Evolutionary conservation across 176 grass and related monocot genomes (phyloP).

Genomic region (Luzula sylvatica): DNA sequence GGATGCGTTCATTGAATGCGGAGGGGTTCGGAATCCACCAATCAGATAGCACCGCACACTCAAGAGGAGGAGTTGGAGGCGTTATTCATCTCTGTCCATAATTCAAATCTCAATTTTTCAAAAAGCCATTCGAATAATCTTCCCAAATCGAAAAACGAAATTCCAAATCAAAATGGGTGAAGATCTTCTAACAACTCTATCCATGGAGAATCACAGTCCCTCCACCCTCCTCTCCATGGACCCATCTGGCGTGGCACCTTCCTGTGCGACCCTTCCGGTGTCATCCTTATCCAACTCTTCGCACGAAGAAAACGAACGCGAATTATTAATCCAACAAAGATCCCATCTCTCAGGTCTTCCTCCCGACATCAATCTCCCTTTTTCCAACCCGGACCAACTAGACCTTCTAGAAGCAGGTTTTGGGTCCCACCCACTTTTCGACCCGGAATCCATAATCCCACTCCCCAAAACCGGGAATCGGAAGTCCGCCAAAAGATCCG

Average conservation of each 20-base stretch:
- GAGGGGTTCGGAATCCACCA: constrained; percentile 78
- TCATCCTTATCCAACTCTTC: constrained; percentile 53
- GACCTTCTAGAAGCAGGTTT: constrained; percentile 72
- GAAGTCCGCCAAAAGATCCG: constrained; percentile 78
- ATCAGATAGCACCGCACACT: constrained; percentile 56
- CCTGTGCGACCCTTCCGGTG: constrained; percentile 20
- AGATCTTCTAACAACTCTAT: constrained; percentile 83
- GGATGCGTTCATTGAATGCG: constrained; percentile 97
- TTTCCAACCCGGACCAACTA: constrained; percentile 46
- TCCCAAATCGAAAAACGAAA: constrained; percentile 5
- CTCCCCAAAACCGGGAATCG: constrained; percentile 43
- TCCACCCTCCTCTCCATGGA: constrained; percentile 99
- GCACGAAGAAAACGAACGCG: constrained; percentile 21
- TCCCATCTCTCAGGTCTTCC: constrained; percentile 49
- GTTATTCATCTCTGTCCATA: no score
- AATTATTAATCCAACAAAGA: constrained; percentile 29
- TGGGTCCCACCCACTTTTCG: constrained; percentile 42
- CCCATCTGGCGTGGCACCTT: constrained; percentile 42
- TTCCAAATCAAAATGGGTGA: constrained; percentile 46
- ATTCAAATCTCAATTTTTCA: background rate
- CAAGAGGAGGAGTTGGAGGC: constrained; percentile 30
- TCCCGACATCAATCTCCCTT: constrained; percentile 96
- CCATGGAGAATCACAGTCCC: constrained; percentile 92
- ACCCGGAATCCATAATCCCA: constrained; percentile 27
- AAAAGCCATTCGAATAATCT: no score